Base-by-base conservation (phyloP, 805 yeast genomes). In the Wickerhamiella galacta region DNA sequence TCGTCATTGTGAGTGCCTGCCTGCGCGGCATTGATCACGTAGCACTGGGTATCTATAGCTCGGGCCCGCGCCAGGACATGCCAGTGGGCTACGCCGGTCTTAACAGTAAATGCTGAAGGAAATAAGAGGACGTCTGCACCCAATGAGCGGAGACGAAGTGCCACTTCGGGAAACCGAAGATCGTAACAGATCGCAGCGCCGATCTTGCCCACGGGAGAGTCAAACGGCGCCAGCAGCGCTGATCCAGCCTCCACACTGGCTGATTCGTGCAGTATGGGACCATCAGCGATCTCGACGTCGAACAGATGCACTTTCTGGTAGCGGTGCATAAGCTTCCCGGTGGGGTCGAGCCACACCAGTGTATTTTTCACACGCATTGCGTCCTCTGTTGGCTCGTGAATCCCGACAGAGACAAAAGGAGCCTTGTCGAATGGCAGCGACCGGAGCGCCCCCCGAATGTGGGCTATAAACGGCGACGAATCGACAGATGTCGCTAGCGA, bases 41-140 rank as follows among this genome's bases (percentile, higher is more conserved):
- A 90, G 38, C 77, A 63, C 54, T 90, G 96, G 1, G 87, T 68
- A 49, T 85, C 94, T 9, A 87, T 66, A 3, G 96, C 96, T 30
- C 95, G 60, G 0, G 93, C 76, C 18, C 71, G 62, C 2, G 81
- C 95, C 32, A 87, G 59, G 1, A 69, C 52, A 33, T 72, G 72
- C 93, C 95, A 87, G 48, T 87, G 98, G 1, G 87, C 81, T 32
- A 71, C 71, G 1, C 98, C 98, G 0, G 96, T 87, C 41, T 74
- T 72, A 49, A 78, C 68, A 0, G 95, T 90, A 63, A 92, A 90
- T 0, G 96, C 96, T 17, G 92, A 75, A 0, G 98, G 96, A 45
- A 61, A 87, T 2, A 87, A 68, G 25, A 87, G 44, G 16, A 87
- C 58, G 37, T 80, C 66, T 1, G 94, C 93, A 3, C 94, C 93